Evolutionary conservation across 768 basidiomycete species (phyloP).

Genomic region (Tricholoma sp.): DNA sequence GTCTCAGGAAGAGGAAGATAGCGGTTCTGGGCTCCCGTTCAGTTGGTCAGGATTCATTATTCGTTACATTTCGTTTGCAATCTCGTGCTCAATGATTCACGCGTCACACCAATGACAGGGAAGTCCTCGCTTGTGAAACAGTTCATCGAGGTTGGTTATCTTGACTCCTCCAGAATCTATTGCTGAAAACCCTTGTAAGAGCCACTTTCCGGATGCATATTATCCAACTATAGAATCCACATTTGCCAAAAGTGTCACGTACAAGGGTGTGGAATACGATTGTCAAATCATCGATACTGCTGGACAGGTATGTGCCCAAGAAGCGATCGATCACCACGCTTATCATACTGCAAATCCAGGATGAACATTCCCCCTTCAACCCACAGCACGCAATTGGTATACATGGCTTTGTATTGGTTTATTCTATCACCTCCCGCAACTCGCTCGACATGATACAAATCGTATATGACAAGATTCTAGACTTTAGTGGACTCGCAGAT

Average conservation of each 20-base stretch:
- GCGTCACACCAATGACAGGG: slow-evolving; percentile 41
- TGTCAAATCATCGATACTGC: slow-evolving; percentile 99
- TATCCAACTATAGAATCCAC: slow-evolving; percentile 94
- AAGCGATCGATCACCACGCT: background rate
- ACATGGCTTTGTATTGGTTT: slow-evolving; percentile 96
- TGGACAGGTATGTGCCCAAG: slow-evolving; percentile 66
- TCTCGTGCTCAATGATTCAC: background rate
- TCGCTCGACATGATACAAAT: slow-evolving; percentile 95
- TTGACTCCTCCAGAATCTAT: background rate
- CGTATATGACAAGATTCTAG: slow-evolving; percentile 93
- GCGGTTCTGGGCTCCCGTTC: slow-evolving; percentile 86
- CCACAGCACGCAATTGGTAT: slow-evolving; percentile 94
- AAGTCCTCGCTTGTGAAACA: slow-evolving; percentile 95
- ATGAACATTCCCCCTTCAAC: slow-evolving; percentile 93
- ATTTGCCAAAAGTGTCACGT: slow-evolving; percentile 77
- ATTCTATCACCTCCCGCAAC: slow-evolving; percentile 82
- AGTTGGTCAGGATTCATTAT: slow-evolving; percentile 57
- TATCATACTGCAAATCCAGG: slow-evolving; percentile 37
- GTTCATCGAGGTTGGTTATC: slow-evolving; percentile 63
- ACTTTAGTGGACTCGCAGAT: slow-evolving; percentile 80
- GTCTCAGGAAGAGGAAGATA: slow-evolving; percentile 80
- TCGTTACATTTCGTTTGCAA: background rate
- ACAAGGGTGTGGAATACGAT: slow-evolving; percentile 88
- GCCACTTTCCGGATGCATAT: slow-evolving; percentile 87
- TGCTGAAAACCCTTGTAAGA: slow-evolving; percentile 25